Evolutionary conservation across 495 filamentous ascomycete genomes (phyloP).

Genomic region (Tuber calosporum): DNA sequence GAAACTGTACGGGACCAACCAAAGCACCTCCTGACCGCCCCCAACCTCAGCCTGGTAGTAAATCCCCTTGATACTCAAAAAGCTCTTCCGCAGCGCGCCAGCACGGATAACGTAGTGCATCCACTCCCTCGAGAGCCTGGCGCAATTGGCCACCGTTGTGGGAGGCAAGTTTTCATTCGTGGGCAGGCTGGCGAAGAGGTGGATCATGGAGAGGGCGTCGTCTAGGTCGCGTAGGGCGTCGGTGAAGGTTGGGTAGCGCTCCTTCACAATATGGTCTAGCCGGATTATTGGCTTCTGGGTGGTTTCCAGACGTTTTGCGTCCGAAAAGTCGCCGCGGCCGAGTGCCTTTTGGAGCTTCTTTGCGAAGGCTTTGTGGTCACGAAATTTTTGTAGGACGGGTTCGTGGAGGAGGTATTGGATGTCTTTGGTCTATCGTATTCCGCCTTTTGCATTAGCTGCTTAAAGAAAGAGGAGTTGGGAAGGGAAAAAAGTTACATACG

Average conservation of each 20-base stretch:
- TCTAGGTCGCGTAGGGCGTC: constrained; percentile 93
- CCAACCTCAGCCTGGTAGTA: constrained; percentile 98
- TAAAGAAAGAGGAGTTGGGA: constrained; percentile 72
- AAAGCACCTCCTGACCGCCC: constrained; percentile 86
- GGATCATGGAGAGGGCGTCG: constrained; percentile 92
- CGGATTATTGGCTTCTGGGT: constrained; percentile 73
- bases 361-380: constrained; percentile 88
- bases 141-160: constrained; percentile 88
- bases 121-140: constrained; percentile 86
- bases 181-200: constrained; percentile 94
- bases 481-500: constrained; percentile 88
- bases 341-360: constrained; percentile 93
- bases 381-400: constrained; percentile 88
- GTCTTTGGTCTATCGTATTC: constrained; percentile 60
- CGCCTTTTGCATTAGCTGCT: constrained; percentile 81
- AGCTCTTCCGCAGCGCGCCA: constrained; percentile 84
- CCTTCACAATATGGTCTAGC: constrained; percentile 92
- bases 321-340: constrained; percentile 79
- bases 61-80: constrained; percentile 97
- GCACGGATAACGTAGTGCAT: constrained; percentile 92
- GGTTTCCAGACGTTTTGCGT: constrained; percentile 61
- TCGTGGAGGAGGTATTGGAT: constrained; percentile 97
- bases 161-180: constrained; percentile 76
- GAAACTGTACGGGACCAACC: constrained; percentile 95
- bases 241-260: constrained; percentile 94